Base-by-base conservation (phyloP, 257 asterid genomes). In the Solanum peruvianum region DNA sequence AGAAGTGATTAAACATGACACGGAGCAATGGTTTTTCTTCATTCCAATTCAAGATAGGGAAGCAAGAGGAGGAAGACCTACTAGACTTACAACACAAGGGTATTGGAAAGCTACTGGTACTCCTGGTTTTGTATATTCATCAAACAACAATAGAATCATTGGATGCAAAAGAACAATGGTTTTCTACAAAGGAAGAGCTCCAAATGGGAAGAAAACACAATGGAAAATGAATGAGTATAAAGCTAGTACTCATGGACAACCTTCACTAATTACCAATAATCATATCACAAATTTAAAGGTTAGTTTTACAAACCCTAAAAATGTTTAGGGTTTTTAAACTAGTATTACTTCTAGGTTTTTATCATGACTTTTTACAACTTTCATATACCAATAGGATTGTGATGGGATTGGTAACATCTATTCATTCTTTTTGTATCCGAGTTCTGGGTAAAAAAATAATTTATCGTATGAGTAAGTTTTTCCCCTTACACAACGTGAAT, bases 201-300 rank as follows among this genome's bases (percentile, higher is more conserved):
- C 93, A 3, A 71, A 82, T 2, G 98, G 96, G 9, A 85, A 27
- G 4, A 94, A 92, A 67, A 94, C 98, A 7, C 18, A 23, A 20
- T 94, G 98, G 98, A 93, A 94, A 89, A 93, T 94, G 98, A 93
- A 92, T 60, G 97, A 94, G 89, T 94, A 93, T 21, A 92, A 86
- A 85, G 92, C 89, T 78, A 73, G 67, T 78, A 78, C 77, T 85
- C 86, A 86, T 37, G 78, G 73, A 35, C 85, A 84, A 33, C 60
- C 72, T 23, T 81, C 93, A 25, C 52, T 89, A 7, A 37, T 37
- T 5, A 89, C 90, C 11, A 58, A 90, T 52, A 3, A 90, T 49
- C 1, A 86, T 27, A 11, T 31, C 87, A 27, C 88, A 18, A 86
- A 83, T 60, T 87, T 89, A 23, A 89, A 90, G 93, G 94, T 89